Evolutionary conservation across 495 filamentous ascomycete species (phyloP).

Genomic region (Aspergillus affinis): DNA sequence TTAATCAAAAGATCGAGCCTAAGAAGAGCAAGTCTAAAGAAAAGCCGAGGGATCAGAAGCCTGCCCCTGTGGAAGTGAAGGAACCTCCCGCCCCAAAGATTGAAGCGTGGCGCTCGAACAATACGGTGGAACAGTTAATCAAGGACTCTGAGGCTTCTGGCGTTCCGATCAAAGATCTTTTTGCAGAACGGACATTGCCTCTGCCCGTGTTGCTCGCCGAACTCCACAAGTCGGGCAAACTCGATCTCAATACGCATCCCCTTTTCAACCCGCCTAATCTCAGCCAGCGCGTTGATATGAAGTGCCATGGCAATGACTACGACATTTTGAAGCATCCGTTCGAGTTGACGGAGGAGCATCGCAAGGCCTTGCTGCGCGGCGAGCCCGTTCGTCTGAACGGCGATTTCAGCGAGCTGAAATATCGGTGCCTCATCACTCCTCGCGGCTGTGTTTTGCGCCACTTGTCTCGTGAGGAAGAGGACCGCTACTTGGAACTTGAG

Average conservation of each 20-base stretch:
- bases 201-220: slow-evolving; percentile 47
- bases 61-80: slow-evolving; percentile 34
- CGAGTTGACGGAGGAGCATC: slow-evolving; percentile 41
- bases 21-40: slow-evolving; percentile 43
- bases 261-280: slow-evolving; percentile 57
- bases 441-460: slow-evolving; percentile 76
- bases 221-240: slow-evolving; percentile 47
- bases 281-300: slow-evolving; percentile 52
- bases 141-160: slow-evolving; percentile 40
- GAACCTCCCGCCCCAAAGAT: slow-evolving; percentile 29
- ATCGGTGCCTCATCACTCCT: slow-evolving; percentile 67
- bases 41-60: slow-evolving; percentile 30
- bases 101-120: slow-evolving; percentile 44
- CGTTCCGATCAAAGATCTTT: slow-evolving; percentile 38
- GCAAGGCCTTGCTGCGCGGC: slow-evolving; percentile 41
- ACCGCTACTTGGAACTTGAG: slow-evolving; percentile 74
- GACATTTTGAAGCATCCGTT: slow-evolving; percentile 37
- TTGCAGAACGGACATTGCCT: slow-evolving; percentile 40
- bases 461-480: slow-evolving; percentile 72
- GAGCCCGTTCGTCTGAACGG: slow-evolving; percentile 38
- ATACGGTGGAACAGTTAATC: slow-evolving; percentile 41
- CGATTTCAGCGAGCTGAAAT: slow-evolving; percentile 38
- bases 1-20: slow-evolving; percentile 27
- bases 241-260: slow-evolving; percentile 50
- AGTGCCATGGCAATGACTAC: slow-evolving; percentile 46